Percentiles rank a stretch among this genome's conserved stretches.
Conservation (phyloP, 495 filamentous ascomycete genomes). For the Tuber calosporum region DNA sequence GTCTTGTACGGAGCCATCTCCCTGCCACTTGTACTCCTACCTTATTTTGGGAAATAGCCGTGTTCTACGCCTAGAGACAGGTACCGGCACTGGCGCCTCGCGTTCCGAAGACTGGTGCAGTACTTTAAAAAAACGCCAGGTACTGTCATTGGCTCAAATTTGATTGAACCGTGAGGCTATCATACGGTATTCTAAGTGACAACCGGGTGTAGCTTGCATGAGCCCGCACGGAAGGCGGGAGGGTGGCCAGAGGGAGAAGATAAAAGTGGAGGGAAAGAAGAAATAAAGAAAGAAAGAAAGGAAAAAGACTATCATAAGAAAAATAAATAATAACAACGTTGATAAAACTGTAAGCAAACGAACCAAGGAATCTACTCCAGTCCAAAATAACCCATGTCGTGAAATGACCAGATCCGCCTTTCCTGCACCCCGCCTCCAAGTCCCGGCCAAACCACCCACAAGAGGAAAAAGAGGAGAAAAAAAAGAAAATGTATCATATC, state of each 20-base stretch:
- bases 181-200: neutral
- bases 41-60: no score
- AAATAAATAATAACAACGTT: slow-evolving; percentile 44
- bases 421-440: slow-evolving; percentile 14
- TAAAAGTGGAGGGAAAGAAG: slow-evolving; percentile 19
- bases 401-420: slow-evolving; percentile 19
- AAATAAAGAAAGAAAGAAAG: slow-evolving; percentile 29
- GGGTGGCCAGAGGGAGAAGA: slow-evolving; percentile 11
- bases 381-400: slow-evolving; percentile 11
- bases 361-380: slow-evolving; percentile 31
- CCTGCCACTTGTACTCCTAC: no score
- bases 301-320: no score
- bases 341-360: slow-evolving; percentile 6
- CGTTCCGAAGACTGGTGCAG: neutral
- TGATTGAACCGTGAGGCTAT: neutral
- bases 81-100: neutral
- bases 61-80: neutral
- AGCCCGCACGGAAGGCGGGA: neutral
- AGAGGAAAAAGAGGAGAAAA: slow-evolving; percentile 6
- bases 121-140: neutral
- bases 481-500: slow-evolving; percentile 1
- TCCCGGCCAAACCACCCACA: slow-evolving; percentile 9
- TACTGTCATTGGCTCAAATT: neutral
- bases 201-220: neutral
- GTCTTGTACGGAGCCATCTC: no score